These are phyloP conservation scores for Pugionium cornutum DNA, from an alignment of 345 rosid species.

Conservation along the genomic window DNA sequence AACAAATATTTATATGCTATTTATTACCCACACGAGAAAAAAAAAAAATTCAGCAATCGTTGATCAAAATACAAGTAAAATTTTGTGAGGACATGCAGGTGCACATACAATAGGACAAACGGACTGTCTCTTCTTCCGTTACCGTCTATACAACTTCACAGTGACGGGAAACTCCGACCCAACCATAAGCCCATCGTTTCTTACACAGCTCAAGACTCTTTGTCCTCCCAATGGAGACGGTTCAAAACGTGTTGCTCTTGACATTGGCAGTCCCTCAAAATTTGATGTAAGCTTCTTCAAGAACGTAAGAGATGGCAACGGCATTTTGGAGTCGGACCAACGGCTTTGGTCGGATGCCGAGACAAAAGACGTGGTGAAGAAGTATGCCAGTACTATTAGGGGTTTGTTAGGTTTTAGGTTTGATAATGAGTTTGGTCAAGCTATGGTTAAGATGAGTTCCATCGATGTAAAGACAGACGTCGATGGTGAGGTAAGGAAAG, in stretches of 20 bases:
- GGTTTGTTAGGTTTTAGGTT: slow-evolving; percentile 64
- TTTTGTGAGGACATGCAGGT: slow-evolving; percentile 42
- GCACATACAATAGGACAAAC: slow-evolving; percentile 80
- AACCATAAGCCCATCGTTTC: slow-evolving; percentile 57
- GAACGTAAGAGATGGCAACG: slow-evolving; percentile 65
- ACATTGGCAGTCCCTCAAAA: slow-evolving; percentile 48
- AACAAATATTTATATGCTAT: neutral
- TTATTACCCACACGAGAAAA: neutral
- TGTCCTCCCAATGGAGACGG: slow-evolving; percentile 68
- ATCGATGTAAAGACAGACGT: slow-evolving; percentile 67
- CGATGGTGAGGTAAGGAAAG: slow-evolving; percentile 64
- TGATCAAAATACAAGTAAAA: too few relatives aligned
- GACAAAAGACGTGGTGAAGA: slow-evolving; percentile 50
- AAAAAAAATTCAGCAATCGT: too few relatives aligned
- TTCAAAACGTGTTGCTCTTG: slow-evolving; percentile 57
- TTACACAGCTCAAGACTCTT: slow-evolving; percentile 51
- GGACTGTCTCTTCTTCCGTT: slow-evolving; percentile 58
- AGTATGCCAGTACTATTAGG: slow-evolving; percentile 55
- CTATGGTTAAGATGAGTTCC: slow-evolving; percentile 78
- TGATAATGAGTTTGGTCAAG: slow-evolving; percentile 56
- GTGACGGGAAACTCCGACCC: slow-evolving; percentile 65
- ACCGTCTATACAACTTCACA: slow-evolving; percentile 76
- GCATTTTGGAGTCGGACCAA: slow-evolving; percentile 73
- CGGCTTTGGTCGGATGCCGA: slow-evolving; percentile 63
- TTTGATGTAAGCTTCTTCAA: slow-evolving; percentile 64